phyloP scores from a whole-genome alignment of 1,284 basidiomycete species.

The Pyrrhoderma lamaoense region DNA sequence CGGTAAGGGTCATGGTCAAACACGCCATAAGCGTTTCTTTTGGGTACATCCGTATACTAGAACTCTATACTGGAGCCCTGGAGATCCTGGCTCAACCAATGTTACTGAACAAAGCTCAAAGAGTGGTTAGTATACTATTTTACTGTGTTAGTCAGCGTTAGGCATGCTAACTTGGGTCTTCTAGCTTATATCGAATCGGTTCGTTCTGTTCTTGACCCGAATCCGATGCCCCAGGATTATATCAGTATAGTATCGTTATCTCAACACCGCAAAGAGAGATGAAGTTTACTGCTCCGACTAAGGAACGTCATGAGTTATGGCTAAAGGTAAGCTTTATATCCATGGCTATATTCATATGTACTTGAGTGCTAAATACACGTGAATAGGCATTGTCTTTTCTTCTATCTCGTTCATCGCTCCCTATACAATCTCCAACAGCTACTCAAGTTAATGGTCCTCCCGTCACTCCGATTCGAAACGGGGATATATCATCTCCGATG shows the following conservation, averaged over 20 bases:
- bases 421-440: conserved; percentile 34
- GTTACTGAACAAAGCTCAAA: conserved; percentile 92
- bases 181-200: conserved; percentile 96
- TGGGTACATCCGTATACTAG: conserved; percentile 99
- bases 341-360: conserved; percentile 4
- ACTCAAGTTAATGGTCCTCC: conserved; percentile 29
- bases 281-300: conserved; percentile 92
- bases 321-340: conserved; percentile 66
- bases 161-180: conserved; percentile 15
- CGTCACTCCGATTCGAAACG: conserved; percentile 46
- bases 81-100: conserved; percentile 84
- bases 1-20: conserved; percentile 86
- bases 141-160: conserved; percentile 9
- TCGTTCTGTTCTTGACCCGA: conserved; percentile 83
- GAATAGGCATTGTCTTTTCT: conserved; percentile 78
- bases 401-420: conserved; percentile 58
- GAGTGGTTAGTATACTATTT: conserved; percentile 65
- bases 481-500: conserved; percentile 51
- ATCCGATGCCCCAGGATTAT: conserved; percentile 91
- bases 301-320: conserved; percentile 97
- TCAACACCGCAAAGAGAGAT: conserved; percentile 92
- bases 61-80: conserved; percentile 95
- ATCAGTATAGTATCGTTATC: conserved; percentile 89
- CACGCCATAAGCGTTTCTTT: conserved; percentile 93
- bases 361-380: conserved; percentile 18